A percentile compares a stretch with the other conserved stretches of the same genome.
phyloP scores from a whole-genome alignment of 164 flowering plant species.

The Vitis amurensis region DNA sequence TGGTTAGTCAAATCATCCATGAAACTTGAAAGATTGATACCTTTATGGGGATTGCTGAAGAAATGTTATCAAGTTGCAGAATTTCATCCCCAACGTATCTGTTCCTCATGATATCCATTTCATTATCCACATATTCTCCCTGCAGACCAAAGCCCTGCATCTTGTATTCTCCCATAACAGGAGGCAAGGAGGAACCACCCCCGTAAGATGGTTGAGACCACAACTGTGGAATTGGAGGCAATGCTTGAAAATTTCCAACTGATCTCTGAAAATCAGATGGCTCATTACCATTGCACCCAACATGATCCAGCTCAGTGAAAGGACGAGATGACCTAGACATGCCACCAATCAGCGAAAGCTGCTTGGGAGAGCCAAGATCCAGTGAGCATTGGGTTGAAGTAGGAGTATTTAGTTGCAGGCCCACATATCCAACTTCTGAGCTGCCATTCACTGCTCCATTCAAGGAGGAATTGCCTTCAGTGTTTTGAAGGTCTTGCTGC shows the following conservation, averaged over 20 bases:
- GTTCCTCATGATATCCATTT: background rate
- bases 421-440: constrained; percentile 3
- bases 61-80: constrained; percentile 9
- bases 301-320: background rate
- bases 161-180: constrained; percentile 10
- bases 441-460: constrained; percentile 8
- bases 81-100: constrained; percentile 9
- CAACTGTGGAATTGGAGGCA: constrained; percentile 7
- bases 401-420: background rate
- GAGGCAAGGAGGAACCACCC: constrained; percentile 14
- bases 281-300: background rate
- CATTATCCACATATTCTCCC: constrained; percentile 11
- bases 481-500: constrained; percentile 1
- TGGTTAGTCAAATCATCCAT: background rate
- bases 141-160: constrained; percentile 3
- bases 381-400: background rate
- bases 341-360: constrained; percentile 5
- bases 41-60: constrained; percentile 7
- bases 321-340: constrained; percentile 3
- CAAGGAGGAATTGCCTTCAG: background rate
- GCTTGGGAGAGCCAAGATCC: constrained; percentile 8
- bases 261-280: constrained; percentile 5
- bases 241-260: constrained; percentile 1
- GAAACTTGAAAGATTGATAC: constrained; percentile 7
- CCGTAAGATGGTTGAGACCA: constrained; percentile 7